phyloP scores from a whole-genome alignment of 495 filamentous ascomycete genomes.

The Trichoderma reesei region DNA sequence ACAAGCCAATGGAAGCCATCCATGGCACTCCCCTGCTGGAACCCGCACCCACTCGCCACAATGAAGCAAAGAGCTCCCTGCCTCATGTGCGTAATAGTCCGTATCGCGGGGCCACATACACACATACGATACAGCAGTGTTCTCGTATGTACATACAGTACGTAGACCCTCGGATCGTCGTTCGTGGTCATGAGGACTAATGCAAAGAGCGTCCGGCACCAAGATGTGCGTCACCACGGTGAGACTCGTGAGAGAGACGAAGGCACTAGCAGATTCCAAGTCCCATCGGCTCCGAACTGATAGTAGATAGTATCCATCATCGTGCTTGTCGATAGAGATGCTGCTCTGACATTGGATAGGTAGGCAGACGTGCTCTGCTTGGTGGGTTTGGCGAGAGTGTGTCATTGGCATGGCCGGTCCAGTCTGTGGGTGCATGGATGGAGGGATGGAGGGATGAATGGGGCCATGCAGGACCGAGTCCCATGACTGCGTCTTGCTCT shows the following conservation, averaged over 20 bases:
- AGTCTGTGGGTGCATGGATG: background rate
- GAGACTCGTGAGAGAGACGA: slow-evolving; percentile 5
- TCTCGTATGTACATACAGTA: background rate
- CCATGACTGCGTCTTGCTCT: background rate
- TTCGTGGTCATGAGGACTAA: background rate
- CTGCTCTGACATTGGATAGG: background rate
- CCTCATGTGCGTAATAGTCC: too few relatives aligned
- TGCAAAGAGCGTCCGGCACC: background rate
- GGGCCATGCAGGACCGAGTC: background rate
- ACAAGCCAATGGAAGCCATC: background rate
- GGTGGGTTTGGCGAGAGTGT: background rate
- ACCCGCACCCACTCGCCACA: background rate
- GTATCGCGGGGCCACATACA: too few relatives aligned
- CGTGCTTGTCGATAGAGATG: background rate
- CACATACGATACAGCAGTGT: too few relatives aligned
- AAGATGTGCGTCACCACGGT: slow-evolving; percentile 3
- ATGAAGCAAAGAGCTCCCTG: background rate
- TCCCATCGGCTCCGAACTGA: background rate
- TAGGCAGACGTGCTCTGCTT: background rate
- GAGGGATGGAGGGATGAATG: background rate
- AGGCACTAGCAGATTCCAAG: too few relatives aligned
- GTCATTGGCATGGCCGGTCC: background rate
- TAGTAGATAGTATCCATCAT: background rate
- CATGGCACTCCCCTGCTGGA: background rate
- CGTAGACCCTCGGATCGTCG: background rate